phyloP scores from a whole-genome alignment of 2,329 filamentous ascomycete genomes.

The Epichloe hybrida region DNA sequence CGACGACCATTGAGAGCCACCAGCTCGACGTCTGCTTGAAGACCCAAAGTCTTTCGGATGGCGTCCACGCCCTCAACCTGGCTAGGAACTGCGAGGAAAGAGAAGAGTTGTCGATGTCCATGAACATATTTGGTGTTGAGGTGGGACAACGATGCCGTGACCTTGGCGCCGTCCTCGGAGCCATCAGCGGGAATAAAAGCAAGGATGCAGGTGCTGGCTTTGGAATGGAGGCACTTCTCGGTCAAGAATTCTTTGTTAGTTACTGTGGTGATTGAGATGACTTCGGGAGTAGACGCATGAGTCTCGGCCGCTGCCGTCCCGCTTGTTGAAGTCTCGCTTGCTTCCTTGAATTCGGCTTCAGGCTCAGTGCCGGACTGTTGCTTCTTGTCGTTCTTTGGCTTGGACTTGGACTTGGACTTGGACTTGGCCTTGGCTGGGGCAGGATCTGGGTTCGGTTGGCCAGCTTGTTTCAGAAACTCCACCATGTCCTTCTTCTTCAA shows the following conservation, averaged over 20 bases:
- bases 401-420: constrained; percentile 19
- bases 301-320: constrained; percentile 16
- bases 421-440: constrained; percentile 26
- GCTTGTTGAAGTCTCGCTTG: constrained; percentile 21
- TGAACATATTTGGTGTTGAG: constrained; percentile 63
- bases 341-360: constrained; percentile 23
- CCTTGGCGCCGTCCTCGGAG: constrained; percentile 39
- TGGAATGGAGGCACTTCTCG: constrained; percentile 58
- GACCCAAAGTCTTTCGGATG: constrained; percentile 34
- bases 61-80: constrained; percentile 30
- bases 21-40: constrained; percentile 52
- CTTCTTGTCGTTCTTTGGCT: constrained; percentile 19
- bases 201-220: constrained; percentile 73
- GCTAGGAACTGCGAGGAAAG: constrained; percentile 62
- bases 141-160: constrained; percentile 52
- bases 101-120: constrained; percentile 58
- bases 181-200: constrained; percentile 48
- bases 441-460: constrained; percentile 66
- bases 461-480: constrained; percentile 68
- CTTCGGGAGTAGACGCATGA: constrained; percentile 15
- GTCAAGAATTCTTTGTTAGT: constrained; percentile 49
- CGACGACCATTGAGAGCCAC: constrained; percentile 76
- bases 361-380: constrained; percentile 14
- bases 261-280: constrained; percentile 54
- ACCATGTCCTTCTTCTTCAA: constrained; percentile 74